Conservation (phyloP, 331 rosid genomes). For the Quercus tomentella region DNA sequence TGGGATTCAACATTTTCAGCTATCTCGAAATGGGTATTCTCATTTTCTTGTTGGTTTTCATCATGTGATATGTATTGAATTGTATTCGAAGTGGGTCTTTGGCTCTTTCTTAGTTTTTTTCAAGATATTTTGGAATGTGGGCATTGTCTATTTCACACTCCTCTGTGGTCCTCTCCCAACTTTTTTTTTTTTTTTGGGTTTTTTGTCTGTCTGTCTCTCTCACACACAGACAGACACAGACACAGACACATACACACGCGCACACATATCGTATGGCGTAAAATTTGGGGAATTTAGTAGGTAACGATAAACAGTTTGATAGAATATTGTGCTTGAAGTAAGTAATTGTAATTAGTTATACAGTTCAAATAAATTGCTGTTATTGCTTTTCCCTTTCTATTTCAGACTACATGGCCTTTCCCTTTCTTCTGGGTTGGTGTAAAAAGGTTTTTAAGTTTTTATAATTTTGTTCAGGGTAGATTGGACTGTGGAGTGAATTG, state of each 20-base stretch:
- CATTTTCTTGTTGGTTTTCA: background rate
- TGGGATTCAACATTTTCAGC: background rate
- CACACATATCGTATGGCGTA: conserved; percentile 33
- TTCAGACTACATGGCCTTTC: background rate
- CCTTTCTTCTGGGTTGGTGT: conserved; percentile 25
- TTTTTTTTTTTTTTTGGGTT: too few species aligned
- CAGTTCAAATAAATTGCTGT: background rate
- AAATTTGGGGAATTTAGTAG: conserved; percentile 43
- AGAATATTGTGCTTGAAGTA: conserved; percentile 38
- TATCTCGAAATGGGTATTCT: conserved; percentile 1
- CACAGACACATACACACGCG: background rate
- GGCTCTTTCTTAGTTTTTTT: conserved; percentile 7
- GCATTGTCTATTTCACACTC: conserved; percentile 10
- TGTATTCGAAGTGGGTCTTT: conserved; percentile 24
- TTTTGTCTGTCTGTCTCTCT: background rate
- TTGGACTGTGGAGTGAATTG: conserved; percentile 50
- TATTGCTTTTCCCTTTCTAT: conserved; percentile 15
- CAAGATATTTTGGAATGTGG: conserved; percentile 1
- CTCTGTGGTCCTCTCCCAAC: conserved; percentile 10
- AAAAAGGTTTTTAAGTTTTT: background rate
- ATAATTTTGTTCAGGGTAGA: conserved; percentile 36
- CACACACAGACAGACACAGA: background rate
- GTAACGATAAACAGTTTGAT: conserved; percentile 39
- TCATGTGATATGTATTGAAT: background rate
- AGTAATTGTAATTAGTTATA: conserved; percentile 22